Evolutionary conservation across 441 rosid species (phyloP).

Genomic region (Brassica balearica): DNA sequence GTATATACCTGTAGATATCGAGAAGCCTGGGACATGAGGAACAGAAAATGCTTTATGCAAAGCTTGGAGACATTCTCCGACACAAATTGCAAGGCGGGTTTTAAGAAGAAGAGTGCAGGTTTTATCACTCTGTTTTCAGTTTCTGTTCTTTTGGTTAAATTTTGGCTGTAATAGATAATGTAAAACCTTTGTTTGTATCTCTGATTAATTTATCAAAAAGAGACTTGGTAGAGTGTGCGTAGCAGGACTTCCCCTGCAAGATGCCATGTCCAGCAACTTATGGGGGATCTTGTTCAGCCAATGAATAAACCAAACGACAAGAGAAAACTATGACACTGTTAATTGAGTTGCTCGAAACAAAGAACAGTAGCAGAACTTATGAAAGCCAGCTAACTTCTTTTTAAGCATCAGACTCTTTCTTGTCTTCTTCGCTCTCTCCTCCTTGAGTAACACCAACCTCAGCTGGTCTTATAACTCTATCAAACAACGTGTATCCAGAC

Average conservation of each 20-base stretch:
- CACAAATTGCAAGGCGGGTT: constrained; percentile 37
- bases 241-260: not conserved
- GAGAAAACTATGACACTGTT: constrained; percentile 20
- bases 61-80: constrained; percentile 64
- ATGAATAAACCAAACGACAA: constrained; percentile 27
- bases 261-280: constrained; percentile 12
- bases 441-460: constrained; percentile 86
- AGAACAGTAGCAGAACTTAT: constrained; percentile 21
- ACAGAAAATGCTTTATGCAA: constrained; percentile 61
- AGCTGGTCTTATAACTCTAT: constrained; percentile 88
- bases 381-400: constrained; percentile 19
- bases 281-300: constrained; percentile 20
- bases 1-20: constrained; percentile 54
- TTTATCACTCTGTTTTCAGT: constrained; percentile 13
- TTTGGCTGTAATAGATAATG: constrained; percentile 23
- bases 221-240: not conserved
- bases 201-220: not conserved
- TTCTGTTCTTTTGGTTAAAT: constrained; percentile 10
- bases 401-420: constrained; percentile 49
- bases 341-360: constrained; percentile 24
- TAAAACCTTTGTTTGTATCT: not conserved
- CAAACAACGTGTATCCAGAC: constrained; percentile 79
- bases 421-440: constrained; percentile 46
- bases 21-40: constrained; percentile 68
- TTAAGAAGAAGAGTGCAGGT: constrained; percentile 11